phyloP scores from a whole-genome alignment of 768 basidiomycete species.

The Tricholoma terreum region DNA sequence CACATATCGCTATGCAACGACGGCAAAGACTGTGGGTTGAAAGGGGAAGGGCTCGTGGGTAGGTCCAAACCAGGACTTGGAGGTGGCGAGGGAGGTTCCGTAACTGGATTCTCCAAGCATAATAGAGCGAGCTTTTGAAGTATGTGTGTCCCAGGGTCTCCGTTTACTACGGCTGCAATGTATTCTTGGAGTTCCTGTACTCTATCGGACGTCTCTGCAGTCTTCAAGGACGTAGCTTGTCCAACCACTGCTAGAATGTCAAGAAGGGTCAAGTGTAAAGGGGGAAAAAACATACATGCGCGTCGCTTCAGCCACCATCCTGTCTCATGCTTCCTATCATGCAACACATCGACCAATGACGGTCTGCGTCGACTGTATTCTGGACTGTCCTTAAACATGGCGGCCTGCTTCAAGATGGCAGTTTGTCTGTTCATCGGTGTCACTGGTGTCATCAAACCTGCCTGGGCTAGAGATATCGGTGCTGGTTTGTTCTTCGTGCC shows the following conservation, averaged over 20 bases:
- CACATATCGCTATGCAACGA: constrained; percentile 60
- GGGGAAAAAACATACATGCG: constrained; percentile 48
- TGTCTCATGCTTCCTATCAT: constrained; percentile 64
- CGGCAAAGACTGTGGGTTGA: constrained; percentile 40
- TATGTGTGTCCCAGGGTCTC: constrained; percentile 45
- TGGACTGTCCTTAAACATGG: constrained; percentile 81
- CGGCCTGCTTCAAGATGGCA: constrained; percentile 68
- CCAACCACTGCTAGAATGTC: constrained; percentile 39
- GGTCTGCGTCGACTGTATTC: constrained; percentile 48
- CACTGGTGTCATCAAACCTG: constrained; percentile 39
- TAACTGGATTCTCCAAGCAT: constrained; percentile 56
- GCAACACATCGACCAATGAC: constrained; percentile 67
- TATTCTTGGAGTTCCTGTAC: constrained; percentile 51
- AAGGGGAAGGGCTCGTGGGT: constrained; percentile 58
- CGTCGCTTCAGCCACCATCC: constrained; percentile 85
- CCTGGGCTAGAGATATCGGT: constrained; percentile 32
- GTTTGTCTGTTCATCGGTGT: constrained; percentile 65
- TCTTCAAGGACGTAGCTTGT: constrained; percentile 44
- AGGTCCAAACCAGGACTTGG: constrained; percentile 49
- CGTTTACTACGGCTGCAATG: constrained; percentile 52
- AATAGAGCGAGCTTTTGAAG: constrained; percentile 67
- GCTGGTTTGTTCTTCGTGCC: constrained; percentile 30
- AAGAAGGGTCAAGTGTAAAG: constrained; percentile 10
- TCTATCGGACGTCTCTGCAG: constrained; percentile 36
- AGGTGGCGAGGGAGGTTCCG: constrained; percentile 54